Conservation (phyloP, 2,329 filamentous ascomycete species). For the Aspergillus pseudotamarii region DNA sequence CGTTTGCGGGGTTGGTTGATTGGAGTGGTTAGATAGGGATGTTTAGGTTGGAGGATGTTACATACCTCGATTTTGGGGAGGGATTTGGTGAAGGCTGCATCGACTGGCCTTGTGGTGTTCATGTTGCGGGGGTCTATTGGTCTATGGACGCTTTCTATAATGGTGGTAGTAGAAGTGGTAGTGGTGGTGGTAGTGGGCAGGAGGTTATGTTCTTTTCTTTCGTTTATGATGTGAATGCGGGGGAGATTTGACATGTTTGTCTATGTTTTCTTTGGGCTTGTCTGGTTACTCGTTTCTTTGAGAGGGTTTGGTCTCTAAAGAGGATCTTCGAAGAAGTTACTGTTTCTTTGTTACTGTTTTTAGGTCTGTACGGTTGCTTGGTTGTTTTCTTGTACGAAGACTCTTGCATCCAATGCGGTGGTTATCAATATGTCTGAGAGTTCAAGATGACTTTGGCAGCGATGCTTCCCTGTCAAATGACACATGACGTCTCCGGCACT, state of each 20-base stretch:
- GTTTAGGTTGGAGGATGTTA: neutral
- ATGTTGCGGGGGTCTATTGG: conserved; percentile 6
- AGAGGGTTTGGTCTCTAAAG: neutral
- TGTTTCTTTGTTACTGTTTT: neutral
- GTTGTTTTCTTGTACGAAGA: neutral
- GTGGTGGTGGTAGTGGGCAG: neutral
- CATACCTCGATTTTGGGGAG: conserved; percentile 43
- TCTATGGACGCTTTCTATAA: conserved; percentile 8
- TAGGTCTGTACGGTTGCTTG: no score
- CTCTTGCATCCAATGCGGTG: neutral
- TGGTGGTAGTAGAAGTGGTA: no score
- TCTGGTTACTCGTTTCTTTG: neutral
- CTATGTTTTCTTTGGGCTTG: neutral
- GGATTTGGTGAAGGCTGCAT: conserved; percentile 32
- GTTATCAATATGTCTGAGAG: neutral
- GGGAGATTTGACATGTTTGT: neutral
- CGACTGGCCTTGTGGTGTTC: conserved; percentile 30
- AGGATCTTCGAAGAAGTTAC: neutral
- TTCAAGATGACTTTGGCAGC: neutral
- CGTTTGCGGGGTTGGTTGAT: neutral
- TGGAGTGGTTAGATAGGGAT: neutral
- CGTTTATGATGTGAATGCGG: neutral
- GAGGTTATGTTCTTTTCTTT: neutral
- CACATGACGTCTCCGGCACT: neutral
- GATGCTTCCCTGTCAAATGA: neutral